phyloP scores from a whole-genome alignment of 2,329 filamentous ascomycete species.

The Ceratocystis ficicola region DNA sequence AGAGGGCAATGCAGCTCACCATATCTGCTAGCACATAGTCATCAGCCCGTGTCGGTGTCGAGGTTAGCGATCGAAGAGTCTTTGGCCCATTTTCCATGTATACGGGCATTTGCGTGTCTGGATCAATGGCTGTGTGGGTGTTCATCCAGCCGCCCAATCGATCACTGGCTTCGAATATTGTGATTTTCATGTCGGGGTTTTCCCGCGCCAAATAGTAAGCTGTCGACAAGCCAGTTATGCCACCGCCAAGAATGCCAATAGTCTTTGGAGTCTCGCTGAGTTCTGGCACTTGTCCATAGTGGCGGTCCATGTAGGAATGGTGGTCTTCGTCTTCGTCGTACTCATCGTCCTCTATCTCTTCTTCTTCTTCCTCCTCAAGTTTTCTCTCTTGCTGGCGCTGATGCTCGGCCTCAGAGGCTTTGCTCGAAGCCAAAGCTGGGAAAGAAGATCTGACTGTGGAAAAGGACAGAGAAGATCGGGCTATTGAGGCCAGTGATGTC shows the following conservation, averaged over 20 bases:
- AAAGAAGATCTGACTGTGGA: not conserved
- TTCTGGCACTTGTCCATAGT: not conserved
- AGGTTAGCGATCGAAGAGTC: constrained; percentile 49
- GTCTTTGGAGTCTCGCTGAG: constrained; percentile 25
- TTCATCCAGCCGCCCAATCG: constrained; percentile 75
- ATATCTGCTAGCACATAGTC: constrained; percentile 58
- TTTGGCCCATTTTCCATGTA: constrained; percentile 48
- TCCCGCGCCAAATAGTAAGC: constrained; percentile 62
- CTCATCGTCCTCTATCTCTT: constrained; percentile 1
- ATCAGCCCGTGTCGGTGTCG: constrained; percentile 37
- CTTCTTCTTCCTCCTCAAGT: not conserved
- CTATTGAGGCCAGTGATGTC: not conserved
- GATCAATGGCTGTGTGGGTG: constrained; percentile 46
- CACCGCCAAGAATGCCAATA: constrained; percentile 64
- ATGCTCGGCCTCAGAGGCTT: not conserved
- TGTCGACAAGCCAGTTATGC: constrained; percentile 67
- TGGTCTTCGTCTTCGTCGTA: constrained; percentile 3
- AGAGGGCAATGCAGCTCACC: constrained; percentile 37
- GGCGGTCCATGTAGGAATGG: not conserved
- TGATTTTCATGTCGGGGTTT: constrained; percentile 19
- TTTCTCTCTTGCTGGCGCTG: not conserved
- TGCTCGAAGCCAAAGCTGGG: not conserved
- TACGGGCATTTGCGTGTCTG: constrained; percentile 19
- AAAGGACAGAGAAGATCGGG: not conserved
- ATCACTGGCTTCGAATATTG: constrained; percentile 40